Evolutionary conservation across 2,329 filamentous ascomycete species (phyloP), one percentile per base, ranked within the genome.

Genomic region (Allantophomopsis cytisporea): DNA sequence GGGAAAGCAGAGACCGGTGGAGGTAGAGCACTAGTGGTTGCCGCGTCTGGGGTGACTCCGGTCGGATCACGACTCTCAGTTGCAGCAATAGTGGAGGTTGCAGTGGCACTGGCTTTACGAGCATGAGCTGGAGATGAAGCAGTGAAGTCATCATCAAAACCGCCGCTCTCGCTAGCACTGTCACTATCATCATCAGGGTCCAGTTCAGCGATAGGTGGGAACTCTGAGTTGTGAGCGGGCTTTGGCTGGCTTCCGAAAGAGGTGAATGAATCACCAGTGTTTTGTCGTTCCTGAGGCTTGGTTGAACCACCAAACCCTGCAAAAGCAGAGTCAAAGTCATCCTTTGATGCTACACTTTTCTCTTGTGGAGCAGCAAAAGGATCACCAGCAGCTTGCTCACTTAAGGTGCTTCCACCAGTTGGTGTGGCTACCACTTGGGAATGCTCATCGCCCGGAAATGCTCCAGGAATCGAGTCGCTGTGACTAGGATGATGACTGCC

Each of bases 101-200:
- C 18, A 12, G 23, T 8, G 23, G 23, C 23, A 6, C 14, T 34
- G 16, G n/a, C 16, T n/a, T 55, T 51, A 41, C 48, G 48, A 7
- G 44, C 41, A 39, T 54, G 48, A 13, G 44, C 48, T 38, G 54
- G 53, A 15, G 55, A 57, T 20, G 73, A 71, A 12, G 83, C 76
- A 1, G 83, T 80, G 55, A 96, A 96, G 58, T 95, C 81, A 54
- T 98, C 91, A 37, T 93, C 89, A 54, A 96, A 96, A 0, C 88
- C 86, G 33, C 84, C 86, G 37, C 74, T 73, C 36, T 85, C 83
- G 43, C 76, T 83, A 40, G 78, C 80, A 21, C 80, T 81, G 42
- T 93, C 86, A 21, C 83, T 88, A n/a, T 93, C 81, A 17, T 89
- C 84, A 41, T 88, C 14, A 8, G 76, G 71, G 45, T 83, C 81